Base-by-base conservation (phyloP, 768 basidiomycete genomes). In the Leccinum broughii region DNA sequence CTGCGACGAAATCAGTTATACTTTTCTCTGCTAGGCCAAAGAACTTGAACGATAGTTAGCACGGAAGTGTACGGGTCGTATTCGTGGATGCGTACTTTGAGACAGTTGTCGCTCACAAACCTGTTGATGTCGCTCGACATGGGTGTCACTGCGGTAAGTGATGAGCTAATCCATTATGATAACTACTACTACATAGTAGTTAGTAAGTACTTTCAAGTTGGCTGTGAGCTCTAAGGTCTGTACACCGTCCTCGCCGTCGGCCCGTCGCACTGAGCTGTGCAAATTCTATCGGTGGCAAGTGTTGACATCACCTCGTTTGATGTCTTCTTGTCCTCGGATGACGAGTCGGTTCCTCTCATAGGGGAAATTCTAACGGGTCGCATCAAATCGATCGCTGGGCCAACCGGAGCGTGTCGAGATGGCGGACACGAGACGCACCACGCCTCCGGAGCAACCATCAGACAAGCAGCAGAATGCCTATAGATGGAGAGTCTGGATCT, bases 1-100 rank as follows among this genome's bases (percentile, higher is more conserved):
- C 92, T 72, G 92, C 79, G 37, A 97, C 88, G 73, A 88, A 97
- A 77, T 93, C 89, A 65, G 93, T 85, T 61, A 90, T 92, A 64
- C 85, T 92, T 64, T 82, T 81, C 76, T 96, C 91, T 22, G 94
- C 87, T 51, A 92, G 82, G 57, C 91, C 91, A 66, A 95, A 89
- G 66, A 94, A 83, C 91, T 93, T 65, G 14, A 61, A 30, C 14
- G 41, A 56, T 2, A n/a, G 28, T 59, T 3, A 53, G 51, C 6
- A 55, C 0, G 62, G 57, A 52, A 14, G 26, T n/a, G 22, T 10
- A 13, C 1, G 52, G n/a, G 44, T 32, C 24, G n/a, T 56, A 15
- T 13, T 44, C 17, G n/a, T 46, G 9, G 37, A 10, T 39, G 55
- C 85, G 65, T 68, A 90, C 90, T 60, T 79, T 81, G 60, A 92